phyloP scores from a whole-genome alignment of 495 filamentous ascomycete species.

The Aspergillus sclerotioniger region DNA sequence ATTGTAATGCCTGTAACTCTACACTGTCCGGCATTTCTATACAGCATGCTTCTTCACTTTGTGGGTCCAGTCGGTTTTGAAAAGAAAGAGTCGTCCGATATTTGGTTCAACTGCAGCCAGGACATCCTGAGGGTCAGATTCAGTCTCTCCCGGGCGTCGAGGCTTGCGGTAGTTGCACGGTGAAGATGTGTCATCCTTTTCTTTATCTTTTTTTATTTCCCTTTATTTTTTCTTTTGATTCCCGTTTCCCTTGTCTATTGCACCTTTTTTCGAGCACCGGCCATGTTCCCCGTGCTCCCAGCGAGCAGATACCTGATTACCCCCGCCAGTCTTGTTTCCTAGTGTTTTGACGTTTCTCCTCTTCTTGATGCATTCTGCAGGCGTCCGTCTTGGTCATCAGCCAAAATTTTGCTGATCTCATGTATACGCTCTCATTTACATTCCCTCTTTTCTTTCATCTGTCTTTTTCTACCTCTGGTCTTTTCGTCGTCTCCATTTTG shows the following conservation, averaged over 20 bases:
- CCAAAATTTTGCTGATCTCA: slow-evolving; percentile 37
- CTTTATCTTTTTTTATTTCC: slow-evolving; percentile 17
- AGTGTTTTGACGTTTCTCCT: slow-evolving; percentile 23
- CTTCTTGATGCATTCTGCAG: slow-evolving; percentile 43
- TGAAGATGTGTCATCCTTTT: slow-evolving; percentile 7
- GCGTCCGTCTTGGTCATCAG: slow-evolving; percentile 47
- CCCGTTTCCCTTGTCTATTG: slow-evolving; percentile 25
- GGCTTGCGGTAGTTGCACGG: not conserved
- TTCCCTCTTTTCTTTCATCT: slow-evolving; percentile 27
- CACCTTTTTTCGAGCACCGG: not conserved
- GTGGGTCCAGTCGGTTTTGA: slow-evolving; percentile 20
- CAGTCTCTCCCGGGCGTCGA: not conserved
- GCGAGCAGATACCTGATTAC: slow-evolving; percentile 36
- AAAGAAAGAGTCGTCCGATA: slow-evolving; percentile 3
- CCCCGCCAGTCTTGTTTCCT: slow-evolving; percentile 26
- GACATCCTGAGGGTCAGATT: not conserved
- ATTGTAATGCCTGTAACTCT: slow-evolving; percentile 55
- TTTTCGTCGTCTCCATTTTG: slow-evolving; percentile 25
- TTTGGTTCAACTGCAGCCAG: not conserved
- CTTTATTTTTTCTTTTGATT: no score
- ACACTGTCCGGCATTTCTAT: slow-evolving; percentile 34
- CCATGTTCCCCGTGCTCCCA: slow-evolving; percentile 25
- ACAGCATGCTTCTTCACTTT: slow-evolving; percentile 28
- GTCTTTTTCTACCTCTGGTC: slow-evolving; percentile 20
- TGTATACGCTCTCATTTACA: slow-evolving; percentile 34